These are phyloP conservation scores for Colletotrichum camelliae DNA, from an alignment of 2,329 filamentous ascomycete genomes.

Conservation along the genomic window DNA sequence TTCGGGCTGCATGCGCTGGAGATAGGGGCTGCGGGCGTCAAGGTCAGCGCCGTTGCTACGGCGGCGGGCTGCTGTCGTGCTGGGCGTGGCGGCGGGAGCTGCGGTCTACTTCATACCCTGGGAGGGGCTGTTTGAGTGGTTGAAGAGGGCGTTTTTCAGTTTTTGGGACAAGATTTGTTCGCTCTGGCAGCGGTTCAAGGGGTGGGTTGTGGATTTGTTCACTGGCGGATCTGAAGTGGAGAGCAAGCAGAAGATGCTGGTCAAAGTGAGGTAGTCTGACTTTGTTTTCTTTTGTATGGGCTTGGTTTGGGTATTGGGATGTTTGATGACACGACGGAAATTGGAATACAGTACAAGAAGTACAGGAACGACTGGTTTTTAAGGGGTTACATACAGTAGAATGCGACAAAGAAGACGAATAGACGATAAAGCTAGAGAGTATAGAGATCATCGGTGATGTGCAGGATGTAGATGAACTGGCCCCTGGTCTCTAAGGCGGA, in stretches of 20 bases:
- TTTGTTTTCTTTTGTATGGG: background rate
- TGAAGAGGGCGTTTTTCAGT: background rate
- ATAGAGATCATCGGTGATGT: no score
- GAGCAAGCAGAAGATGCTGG: background rate
- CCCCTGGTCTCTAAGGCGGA: no score
- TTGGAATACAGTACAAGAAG: background rate
- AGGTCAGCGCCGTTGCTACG: background rate
- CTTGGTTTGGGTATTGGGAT: background rate
- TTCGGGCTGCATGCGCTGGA: background rate
- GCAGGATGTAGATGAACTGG: background rate
- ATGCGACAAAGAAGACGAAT: background rate
- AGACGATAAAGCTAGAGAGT: background rate
- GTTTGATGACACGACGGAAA: background rate
- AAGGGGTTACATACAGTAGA: background rate
- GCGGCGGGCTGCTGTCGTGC: background rate
- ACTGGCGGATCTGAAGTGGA: background rate
- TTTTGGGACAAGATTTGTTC: slow-evolving; percentile 3
- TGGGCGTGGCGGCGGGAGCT: background rate
- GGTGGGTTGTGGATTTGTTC: background rate
- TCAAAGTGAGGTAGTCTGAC: background rate
- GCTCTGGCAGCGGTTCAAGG: background rate
- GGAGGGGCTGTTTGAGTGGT: slow-evolving; percentile 3
- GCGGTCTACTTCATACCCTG: slow-evolving; percentile 9
- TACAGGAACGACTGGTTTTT: background rate
- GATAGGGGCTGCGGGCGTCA: background rate